Evolutionary conservation across 768 basidiomycete species (phyloP).

Genomic region (Suillus weaverae): DNA sequence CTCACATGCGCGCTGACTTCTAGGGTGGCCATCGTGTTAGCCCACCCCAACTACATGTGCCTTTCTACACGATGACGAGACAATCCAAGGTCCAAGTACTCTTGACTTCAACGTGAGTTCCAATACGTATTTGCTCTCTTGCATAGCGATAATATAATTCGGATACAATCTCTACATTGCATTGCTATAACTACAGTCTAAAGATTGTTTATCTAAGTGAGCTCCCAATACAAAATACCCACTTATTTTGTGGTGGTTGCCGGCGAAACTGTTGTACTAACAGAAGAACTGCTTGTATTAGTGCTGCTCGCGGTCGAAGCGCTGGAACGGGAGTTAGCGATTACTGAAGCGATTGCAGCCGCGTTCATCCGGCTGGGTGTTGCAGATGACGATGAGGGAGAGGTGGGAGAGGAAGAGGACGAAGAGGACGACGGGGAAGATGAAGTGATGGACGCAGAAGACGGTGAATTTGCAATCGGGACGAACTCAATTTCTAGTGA

Average conservation of each 20-base stretch:
- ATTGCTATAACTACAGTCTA: not conserved
- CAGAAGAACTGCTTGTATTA: constrained; percentile 5
- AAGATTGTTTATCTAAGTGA: not conserved
- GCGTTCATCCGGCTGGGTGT: constrained; percentile 14
- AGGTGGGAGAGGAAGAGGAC: constrained; percentile 4
- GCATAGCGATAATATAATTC: not conserved
- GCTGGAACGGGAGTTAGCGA: constrained; percentile 13
- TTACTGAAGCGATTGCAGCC: constrained; percentile 19
- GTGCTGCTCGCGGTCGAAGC: constrained; percentile 1
- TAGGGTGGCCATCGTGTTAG: not conserved
- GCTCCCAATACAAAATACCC: not conserved
- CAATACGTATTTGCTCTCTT: not conserved
- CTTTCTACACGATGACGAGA: not conserved
- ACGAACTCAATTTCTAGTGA: constrained; percentile 26
- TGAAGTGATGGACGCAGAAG: not conserved
- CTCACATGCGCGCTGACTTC: not conserved
- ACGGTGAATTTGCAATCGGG: constrained; percentile 9
- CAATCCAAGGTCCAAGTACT: not conserved
- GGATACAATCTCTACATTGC: not conserved
- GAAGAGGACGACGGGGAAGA: not conserved
- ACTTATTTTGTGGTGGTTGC: not conserved
- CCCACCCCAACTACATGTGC: not conserved
- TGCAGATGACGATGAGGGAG: constrained; percentile 4
- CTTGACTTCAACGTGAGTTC: not conserved
- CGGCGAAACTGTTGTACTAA: constrained; percentile 15